A percentile compares a stretch with the other conserved stretches of the same genome.
Evolutionary conservation across 495 filamentous ascomycete genomes (phyloP).

Genomic region (Hapsidospora chrysogenum): DNA sequence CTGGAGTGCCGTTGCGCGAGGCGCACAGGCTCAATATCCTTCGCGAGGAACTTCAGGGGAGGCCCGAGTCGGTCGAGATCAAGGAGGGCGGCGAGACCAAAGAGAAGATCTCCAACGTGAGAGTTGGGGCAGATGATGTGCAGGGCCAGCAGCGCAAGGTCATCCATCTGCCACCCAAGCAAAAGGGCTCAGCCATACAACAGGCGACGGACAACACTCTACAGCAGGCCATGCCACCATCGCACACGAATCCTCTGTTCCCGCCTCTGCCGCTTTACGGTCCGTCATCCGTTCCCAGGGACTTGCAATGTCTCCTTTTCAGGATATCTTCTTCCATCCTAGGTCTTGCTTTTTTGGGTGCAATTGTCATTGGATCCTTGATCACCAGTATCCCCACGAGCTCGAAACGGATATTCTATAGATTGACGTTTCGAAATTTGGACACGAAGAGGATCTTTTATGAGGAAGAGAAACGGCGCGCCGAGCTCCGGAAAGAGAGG

Average conservation of each 20-base stretch:
- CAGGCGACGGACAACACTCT: conserved; percentile 18
- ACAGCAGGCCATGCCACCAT: conserved; percentile 33
- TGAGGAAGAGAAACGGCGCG: conserved; percentile 37
- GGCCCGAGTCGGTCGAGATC: conserved; percentile 5
- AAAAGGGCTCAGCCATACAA: conserved; percentile 3
- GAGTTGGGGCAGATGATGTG: conserved; percentile 1
- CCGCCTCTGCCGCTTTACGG: conserved; percentile 76
- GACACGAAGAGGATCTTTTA: conserved; percentile 47
- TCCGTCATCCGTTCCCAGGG: conserved; percentile 44
- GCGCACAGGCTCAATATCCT: conserved; percentile 49
- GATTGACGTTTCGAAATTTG: conserved; percentile 37
- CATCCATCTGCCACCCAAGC: conserved; percentile 3
- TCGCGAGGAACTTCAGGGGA: conserved; percentile 29
- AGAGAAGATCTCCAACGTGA: conserved; percentile 3
- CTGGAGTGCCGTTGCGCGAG: conserved; percentile 46
- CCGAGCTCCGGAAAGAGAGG: conserved; percentile 17
- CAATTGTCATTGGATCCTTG: conserved; percentile 58
- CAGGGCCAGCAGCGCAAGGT: conserved; percentile 3
- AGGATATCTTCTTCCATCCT: conserved; percentile 51
- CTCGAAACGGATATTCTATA: conserved; percentile 26
- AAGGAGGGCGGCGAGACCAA: conserved; percentile 10
- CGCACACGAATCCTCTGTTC: conserved; percentile 68
- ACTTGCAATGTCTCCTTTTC: conserved; percentile 46
- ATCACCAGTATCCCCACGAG: conserved; percentile 39
- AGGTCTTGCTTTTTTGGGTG: conserved; percentile 56